Conservation (phyloP, 2,329 filamentous ascomycete species). For the Metarhizium anisopliae region DNA sequence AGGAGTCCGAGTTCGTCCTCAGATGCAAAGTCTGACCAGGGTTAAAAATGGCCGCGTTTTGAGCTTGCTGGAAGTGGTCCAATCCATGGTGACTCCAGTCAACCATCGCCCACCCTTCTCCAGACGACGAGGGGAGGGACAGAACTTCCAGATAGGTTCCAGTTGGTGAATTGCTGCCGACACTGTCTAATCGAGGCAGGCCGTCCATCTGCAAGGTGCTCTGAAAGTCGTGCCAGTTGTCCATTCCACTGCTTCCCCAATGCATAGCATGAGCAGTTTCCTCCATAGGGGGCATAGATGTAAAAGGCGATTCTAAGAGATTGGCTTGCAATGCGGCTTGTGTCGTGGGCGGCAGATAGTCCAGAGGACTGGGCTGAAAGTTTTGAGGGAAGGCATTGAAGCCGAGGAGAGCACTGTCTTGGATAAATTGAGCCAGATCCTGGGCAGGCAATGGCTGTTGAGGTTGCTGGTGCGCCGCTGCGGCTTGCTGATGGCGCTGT, state of each 20-base stretch:
- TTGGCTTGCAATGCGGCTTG: constrained; percentile 56
- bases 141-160: constrained; percentile 70
- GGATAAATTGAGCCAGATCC: constrained; percentile 45
- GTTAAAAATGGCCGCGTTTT: constrained; percentile 72
- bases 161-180: constrained; percentile 36
- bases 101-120: constrained; percentile 80
- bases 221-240: constrained; percentile 75
- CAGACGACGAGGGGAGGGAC: constrained; percentile 71
- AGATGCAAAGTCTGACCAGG: constrained; percentile 85
- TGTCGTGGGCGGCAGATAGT: constrained; percentile 52
- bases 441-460: constrained; percentile 29
- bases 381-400: constrained; percentile 43
- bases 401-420: constrained; percentile 47
- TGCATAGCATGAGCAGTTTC: constrained; percentile 45
- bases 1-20: constrained; percentile 79
- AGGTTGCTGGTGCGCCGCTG: constrained; percentile 29
- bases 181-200: constrained; percentile 29
- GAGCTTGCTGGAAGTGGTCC: constrained; percentile 48
- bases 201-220: constrained; percentile 46
- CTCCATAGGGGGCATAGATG: constrained; percentile 46
- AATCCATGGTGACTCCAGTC: constrained; percentile 61
- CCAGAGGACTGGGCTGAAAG: constrained; percentile 48
- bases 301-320: constrained; percentile 56
- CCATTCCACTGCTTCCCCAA: constrained; percentile 54
- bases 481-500: constrained; percentile 23